phyloP scores from a whole-genome alignment of 1,284 basidiomycete species.

The Cutaneotrichosporon mucoides region DNA sequence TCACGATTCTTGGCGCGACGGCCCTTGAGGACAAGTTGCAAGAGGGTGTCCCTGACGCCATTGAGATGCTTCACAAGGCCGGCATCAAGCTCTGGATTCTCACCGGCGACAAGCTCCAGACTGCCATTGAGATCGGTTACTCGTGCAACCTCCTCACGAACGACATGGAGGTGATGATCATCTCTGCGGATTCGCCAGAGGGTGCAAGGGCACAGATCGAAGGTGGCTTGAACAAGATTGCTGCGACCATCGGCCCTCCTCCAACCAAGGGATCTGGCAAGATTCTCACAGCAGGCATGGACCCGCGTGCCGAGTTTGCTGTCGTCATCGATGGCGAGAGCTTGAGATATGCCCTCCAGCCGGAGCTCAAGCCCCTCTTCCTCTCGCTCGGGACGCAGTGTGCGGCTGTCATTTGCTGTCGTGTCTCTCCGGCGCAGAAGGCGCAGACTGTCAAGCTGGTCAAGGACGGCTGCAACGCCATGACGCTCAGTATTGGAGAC shows the following conservation, averaged over 20 bases:
- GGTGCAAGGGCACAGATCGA: constrained; percentile 82
- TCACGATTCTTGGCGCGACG: constrained; percentile 85
- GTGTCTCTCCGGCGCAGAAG: constrained; percentile 94
- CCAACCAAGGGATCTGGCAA: constrained; percentile 25
- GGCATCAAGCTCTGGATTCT: constrained; percentile 89
- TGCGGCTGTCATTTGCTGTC: constrained; percentile 94
- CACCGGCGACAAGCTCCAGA: constrained; percentile 90
- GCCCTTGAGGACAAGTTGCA: constrained; percentile 96
- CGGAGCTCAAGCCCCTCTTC: constrained; percentile 77
- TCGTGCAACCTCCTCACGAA: constrained; percentile 87
- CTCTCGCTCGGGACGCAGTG: constrained; percentile 90
- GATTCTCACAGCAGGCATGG: constrained; percentile 32
- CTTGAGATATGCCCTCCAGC: constrained; percentile 71
- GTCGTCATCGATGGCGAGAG: constrained; percentile 97
- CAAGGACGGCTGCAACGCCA: constrained; percentile 90
- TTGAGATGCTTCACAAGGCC: constrained; percentile 83
- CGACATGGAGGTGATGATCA: constrained; percentile 90
- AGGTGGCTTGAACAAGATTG: constrained; percentile 89
- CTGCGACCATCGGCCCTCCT: constrained; percentile 62
- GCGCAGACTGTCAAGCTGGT: constrained; percentile 83
- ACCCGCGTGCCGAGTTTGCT: constrained; percentile 60
- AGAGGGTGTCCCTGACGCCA: constrained; percentile 93
- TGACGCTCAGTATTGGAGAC: constrained; percentile 95
- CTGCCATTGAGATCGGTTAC: constrained; percentile 94
- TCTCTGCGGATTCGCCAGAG: constrained; percentile 75